Conservation (phyloP, 2,329 filamentous ascomycete species). For the Parastagonospora avenae region DNA sequence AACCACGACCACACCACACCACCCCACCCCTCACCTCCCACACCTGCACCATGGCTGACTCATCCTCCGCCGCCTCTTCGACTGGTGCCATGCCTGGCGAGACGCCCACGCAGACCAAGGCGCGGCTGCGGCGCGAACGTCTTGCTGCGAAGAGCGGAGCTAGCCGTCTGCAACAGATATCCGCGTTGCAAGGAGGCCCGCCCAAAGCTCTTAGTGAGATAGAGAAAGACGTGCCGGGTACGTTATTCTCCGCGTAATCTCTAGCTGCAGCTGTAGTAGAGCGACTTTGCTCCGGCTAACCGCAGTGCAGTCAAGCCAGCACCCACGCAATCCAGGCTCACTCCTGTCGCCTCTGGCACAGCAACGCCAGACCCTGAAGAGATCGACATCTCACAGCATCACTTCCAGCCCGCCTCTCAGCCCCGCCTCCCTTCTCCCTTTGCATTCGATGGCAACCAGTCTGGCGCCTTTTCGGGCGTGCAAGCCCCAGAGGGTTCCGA, state of each 20-base stretch:
- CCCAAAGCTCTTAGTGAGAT: constrained; percentile 42
- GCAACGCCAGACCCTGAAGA: constrained; percentile 68
- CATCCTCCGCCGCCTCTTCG: constrained; percentile 16
- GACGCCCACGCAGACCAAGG: constrained; percentile 60
- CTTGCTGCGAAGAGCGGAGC: constrained; percentile 78
- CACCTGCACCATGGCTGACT: constrained; percentile 29
- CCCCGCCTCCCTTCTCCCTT: constrained; percentile 47
- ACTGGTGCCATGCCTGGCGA: constrained; percentile 26
- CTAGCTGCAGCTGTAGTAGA: not conserved
- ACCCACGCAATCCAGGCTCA: constrained; percentile 20
- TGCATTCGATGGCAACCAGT: constrained; percentile 32
- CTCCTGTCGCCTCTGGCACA: constrained; percentile 29
- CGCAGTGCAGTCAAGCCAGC: constrained; percentile 28
- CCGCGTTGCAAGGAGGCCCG: constrained; percentile 65
- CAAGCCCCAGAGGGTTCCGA: constrained; percentile 44
- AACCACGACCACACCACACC: constrained; percentile 1
- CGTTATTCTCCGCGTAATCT: constrained; percentile 12
- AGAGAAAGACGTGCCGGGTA: constrained; percentile 43
- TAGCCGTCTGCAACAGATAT: constrained; percentile 75
- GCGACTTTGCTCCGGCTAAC: constrained; percentile 21
- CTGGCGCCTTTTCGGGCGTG: constrained; percentile 24
- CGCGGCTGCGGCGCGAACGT: constrained; percentile 76
- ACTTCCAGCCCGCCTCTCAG: constrained; percentile 62
- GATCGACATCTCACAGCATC: constrained; percentile 78
- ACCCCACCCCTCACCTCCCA: constrained; percentile 4